Conservation (phyloP, 2,329 filamentous ascomycete genomes). For the Cucurbitaria berberidis region DNA sequence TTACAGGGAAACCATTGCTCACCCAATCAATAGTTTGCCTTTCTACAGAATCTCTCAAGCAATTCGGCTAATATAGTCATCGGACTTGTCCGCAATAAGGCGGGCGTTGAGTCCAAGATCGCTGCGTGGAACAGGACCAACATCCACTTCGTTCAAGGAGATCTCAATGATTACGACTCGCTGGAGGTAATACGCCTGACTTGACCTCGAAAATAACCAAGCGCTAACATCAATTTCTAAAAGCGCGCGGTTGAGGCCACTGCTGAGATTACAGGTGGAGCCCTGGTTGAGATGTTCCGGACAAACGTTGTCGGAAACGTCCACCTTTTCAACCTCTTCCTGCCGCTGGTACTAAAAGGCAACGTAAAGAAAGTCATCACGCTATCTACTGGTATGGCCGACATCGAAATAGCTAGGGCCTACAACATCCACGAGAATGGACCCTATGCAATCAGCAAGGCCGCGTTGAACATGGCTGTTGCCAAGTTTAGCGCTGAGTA, state of each 20-base stretch:
- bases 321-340: slow-evolving; percentile 47
- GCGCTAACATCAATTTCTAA: background rate
- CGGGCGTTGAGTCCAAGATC: slow-evolving; percentile 9
- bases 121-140: slow-evolving; percentile 29
- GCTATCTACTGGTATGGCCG: slow-evolving; percentile 49
- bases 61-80: slow-evolving; percentile 40
- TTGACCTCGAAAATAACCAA: background rate
- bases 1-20: background rate
- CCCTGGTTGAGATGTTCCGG: slow-evolving; percentile 41
- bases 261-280: slow-evolving; percentile 43
- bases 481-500: slow-evolving; percentile 51
- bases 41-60: slow-evolving; percentile 37
- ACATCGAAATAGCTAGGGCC: slow-evolving; percentile 33
- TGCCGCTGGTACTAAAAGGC: slow-evolving; percentile 51
- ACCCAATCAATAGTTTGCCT: slow-evolving; percentile 30
- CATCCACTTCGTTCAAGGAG: slow-evolving; percentile 48
- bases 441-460: slow-evolving; percentile 50
- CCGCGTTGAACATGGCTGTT: slow-evolving; percentile 50
- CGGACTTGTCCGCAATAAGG: slow-evolving; percentile 41
- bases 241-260: slow-evolving; percentile 38
- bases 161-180: slow-evolving; percentile 43
- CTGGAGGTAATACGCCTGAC: slow-evolving; percentile 26
- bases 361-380: slow-evolving; percentile 51
- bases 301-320: slow-evolving; percentile 44
- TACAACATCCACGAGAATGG: slow-evolving; percentile 29